Conservation (phyloP, 163 green algal genomes). For the Botryococcus braunii region DNA sequence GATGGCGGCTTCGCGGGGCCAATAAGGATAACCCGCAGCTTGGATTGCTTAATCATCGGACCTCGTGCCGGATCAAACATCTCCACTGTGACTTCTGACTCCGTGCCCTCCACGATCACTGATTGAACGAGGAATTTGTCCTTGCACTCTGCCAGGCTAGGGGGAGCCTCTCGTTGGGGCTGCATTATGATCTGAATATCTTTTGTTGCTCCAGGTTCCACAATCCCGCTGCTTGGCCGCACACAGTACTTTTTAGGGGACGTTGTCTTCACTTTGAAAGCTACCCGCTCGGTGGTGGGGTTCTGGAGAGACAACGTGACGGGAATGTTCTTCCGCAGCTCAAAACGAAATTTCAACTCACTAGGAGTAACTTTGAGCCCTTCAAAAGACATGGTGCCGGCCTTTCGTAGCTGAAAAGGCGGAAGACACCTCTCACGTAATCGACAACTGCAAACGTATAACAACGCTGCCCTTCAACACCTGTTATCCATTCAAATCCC, state of each 20-base stretch:
- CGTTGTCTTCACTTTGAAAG: constrained; percentile 82
- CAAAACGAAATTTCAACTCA: constrained; percentile 39
- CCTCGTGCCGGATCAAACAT: constrained; percentile 34
- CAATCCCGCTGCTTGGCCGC: constrained; percentile 56
- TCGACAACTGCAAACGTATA: too few species aligned
- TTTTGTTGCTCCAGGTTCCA: constrained; percentile 46
- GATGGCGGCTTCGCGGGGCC: constrained; percentile 54
- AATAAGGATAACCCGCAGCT: constrained; percentile 55
- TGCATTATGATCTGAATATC: constrained; percentile 61
- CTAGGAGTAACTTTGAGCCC: constrained; percentile 10
- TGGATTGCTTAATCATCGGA: constrained; percentile 38
- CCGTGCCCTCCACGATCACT: constrained; percentile 16
- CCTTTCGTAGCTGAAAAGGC: too few species aligned
- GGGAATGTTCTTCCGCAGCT: constrained; percentile 66
- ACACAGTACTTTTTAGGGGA: constrained; percentile 77
- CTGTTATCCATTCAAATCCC: too few species aligned
- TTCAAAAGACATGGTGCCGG: too few species aligned
- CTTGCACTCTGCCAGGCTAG: constrained; percentile 52
- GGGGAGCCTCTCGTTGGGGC: constrained; percentile 57
- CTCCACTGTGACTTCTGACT: constrained; percentile 27
- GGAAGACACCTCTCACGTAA: too few species aligned
- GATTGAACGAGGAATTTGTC: constrained; percentile 79
- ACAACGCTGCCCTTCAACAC: too few species aligned
- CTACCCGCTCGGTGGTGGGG: constrained; percentile 35
- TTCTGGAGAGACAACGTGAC: constrained; percentile 61